Percentiles rank a stretch among this genome's conserved stretches.
phyloP scores from a whole-genome alignment of 495 filamentous ascomycete genomes.

The Lasiosphaeria miniovina region DNA sequence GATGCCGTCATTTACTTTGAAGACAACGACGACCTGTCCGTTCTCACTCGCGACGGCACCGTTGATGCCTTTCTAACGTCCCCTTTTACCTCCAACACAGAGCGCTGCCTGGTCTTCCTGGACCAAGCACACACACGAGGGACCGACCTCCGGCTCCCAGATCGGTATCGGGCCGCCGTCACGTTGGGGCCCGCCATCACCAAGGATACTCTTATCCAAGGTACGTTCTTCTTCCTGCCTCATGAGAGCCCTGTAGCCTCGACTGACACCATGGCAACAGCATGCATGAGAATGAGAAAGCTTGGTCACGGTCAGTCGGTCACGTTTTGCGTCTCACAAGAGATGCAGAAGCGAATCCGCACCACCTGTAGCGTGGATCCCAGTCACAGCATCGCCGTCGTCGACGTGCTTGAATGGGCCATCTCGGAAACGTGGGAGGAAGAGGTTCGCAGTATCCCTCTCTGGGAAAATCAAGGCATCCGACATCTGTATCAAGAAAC shows the following conservation, averaged over 20 bases:
- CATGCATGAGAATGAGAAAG: conserved; percentile 66
- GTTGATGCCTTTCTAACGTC: conserved; percentile 56
- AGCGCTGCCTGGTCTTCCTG: conserved; percentile 65
- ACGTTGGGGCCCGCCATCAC: conserved; percentile 66
- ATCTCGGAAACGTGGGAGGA: conserved; percentile 56
- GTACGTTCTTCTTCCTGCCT: too few relatives aligned
- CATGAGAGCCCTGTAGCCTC: too few relatives aligned
- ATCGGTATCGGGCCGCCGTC: conserved; percentile 59
- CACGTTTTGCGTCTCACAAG: conserved; percentile 52
- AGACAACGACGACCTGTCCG: conserved; percentile 48
- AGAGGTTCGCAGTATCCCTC: conserved; percentile 44
- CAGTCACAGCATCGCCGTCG: conserved; percentile 27
- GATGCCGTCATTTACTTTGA: conserved; percentile 57
- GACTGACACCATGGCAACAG: conserved; percentile 63
- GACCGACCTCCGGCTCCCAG: conserved; percentile 66
- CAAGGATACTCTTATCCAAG: conserved; percentile 73
- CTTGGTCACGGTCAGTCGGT: conserved; percentile 62
- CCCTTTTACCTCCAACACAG: conserved; percentile 57
- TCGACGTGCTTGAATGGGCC: conserved; percentile 57
- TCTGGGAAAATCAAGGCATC: conserved; percentile 60
- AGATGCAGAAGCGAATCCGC: conserved; percentile 48
- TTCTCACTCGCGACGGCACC: conserved; percentile 41
- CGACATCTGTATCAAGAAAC: conserved; percentile 40
- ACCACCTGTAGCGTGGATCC: not conserved
- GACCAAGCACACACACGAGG: conserved; percentile 77